Conservation (phyloP, 164 flowering plant species). For the Sedum album region DNA sequence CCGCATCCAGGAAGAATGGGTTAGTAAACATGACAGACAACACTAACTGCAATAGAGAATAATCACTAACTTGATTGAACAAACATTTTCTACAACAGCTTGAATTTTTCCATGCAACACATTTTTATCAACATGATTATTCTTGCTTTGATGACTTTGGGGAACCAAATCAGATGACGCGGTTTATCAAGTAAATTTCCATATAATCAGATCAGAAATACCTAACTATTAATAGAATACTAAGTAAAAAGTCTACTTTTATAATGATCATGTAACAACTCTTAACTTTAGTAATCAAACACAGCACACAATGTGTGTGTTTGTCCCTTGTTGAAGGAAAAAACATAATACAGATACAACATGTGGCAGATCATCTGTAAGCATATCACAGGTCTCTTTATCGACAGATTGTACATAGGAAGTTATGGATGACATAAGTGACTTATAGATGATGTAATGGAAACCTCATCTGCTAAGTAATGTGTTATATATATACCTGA, state of each 20-base stretch:
- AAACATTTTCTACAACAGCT: not conserved
- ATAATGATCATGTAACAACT: not conserved
- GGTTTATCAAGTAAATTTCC: not conserved
- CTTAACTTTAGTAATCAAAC: not conserved
- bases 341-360: not conserved
- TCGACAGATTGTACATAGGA: not conserved
- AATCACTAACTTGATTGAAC: not conserved
- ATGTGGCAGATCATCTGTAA: not conserved
- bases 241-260: not conserved
- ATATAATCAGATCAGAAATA: not conserved
- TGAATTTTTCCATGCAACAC: not conserved
- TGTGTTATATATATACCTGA: not conserved
- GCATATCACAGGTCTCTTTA: not conserved
- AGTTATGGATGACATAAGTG: not conserved
- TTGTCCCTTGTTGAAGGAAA: no score
- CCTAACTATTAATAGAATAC: not conserved
- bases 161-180: constrained; percentile 2
- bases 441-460: not conserved
- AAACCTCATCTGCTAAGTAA: not conserved
- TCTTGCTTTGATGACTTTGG: constrained; percentile 2
- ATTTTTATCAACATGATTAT: not conserved
- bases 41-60: not conserved
- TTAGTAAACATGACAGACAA: no score
- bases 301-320: not conserved
- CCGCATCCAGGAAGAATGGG: no score